Base-by-base conservation (phyloP, 148 eudicot species). In the Polygonum aviculare region DNA sequence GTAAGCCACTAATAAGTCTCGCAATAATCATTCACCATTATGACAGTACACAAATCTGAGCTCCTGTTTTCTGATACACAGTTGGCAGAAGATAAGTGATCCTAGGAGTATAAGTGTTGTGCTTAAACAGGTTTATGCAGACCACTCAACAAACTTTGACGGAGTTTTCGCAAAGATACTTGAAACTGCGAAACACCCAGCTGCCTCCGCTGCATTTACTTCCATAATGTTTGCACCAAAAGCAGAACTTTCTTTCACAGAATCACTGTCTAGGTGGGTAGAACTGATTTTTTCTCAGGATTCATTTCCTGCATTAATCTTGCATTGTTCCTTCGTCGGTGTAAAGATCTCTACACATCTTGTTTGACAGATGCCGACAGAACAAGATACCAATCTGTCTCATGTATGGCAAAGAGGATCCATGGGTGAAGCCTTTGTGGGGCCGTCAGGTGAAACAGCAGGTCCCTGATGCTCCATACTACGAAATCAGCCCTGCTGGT, bases 11-110 rank as follows among this genome's bases (percentile, higher is more conserved):
- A 69, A n/a, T 26, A 69, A n/a, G 48, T 47, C 40, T 74, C 76
- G 18, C 19, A 5, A 16, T 49, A 15, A 74, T 48, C 60, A 21
- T 36, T 31, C 50, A 38, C 74, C 72, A 38, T 36, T 49, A 41
- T 69, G 57, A 38, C 6, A 52, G 16, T 15, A 14, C 14, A 35
- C 0, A 5, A 2, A 35, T 33, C 18, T 72, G 52, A 19, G 67
- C 10, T 76, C 22, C 45, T n/a, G 48, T 77, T 10, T 73, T 11
- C 38, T 75, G 54, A 45, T 15, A 80, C 86, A 57, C 75, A 94
- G 97, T 52, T 94, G 98, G 98, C 87, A 86, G 84, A 94, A 94
- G 81, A 86, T 94, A 73, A 94, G 96, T 75, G 93, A 92, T 85
- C 98, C 98, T 16, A 77, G 77, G 78, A 92, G 87, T 77, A 88